Evolutionary conservation across 2,329 filamentous ascomycete species (phyloP).

Genomic region (Amylocarpus encephaloides): DNA sequence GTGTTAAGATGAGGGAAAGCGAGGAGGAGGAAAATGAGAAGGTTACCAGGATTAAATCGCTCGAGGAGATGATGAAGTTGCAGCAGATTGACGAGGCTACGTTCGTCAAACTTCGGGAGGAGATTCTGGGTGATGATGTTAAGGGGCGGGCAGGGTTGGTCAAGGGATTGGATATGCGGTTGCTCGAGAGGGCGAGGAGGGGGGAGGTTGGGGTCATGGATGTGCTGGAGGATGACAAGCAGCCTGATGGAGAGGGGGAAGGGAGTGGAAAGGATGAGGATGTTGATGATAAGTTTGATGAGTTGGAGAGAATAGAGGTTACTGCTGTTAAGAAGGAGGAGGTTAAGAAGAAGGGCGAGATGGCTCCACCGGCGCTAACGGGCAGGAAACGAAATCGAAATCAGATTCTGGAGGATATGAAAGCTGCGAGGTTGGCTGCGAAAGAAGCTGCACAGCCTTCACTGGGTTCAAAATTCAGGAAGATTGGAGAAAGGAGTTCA

Average conservation of each 20-base stretch:
- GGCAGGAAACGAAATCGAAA: slow-evolving; percentile 59
- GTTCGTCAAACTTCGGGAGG: slow-evolving; percentile 66
- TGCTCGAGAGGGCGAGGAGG: slow-evolving; percentile 61
- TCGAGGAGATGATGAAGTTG: slow-evolving; percentile 76
- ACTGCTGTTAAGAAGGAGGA: slow-evolving; percentile 45
- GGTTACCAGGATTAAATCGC: slow-evolving; percentile 62
- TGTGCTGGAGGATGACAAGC: slow-evolving; percentile 29
- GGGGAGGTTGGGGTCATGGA: slow-evolving; percentile 56
- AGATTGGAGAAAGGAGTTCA: slow-evolving; percentile 50
- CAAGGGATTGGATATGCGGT: slow-evolving; percentile 82
- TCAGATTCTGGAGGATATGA: slow-evolving; percentile 62
- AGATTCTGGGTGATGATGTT: slow-evolving; percentile 74
- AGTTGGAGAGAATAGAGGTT: slow-evolving; percentile 49
- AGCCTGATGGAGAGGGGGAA: slow-evolving; percentile 28
- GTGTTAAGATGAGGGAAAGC: slow-evolving; percentile 58
- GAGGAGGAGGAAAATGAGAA: slow-evolving; percentile 46
- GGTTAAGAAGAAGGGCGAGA: slow-evolving; percentile 49
- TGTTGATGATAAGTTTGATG: slow-evolving; percentile 61
- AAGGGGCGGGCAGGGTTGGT: slow-evolving; percentile 75
- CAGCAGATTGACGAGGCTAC: slow-evolving; percentile 76
- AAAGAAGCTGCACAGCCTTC: slow-evolving; percentile 44
- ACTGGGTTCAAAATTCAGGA: slow-evolving; percentile 57
- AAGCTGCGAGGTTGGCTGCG: slow-evolving; percentile 54
- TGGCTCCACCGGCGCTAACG: slow-evolving; percentile 47
- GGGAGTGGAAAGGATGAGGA: slow-evolving; percentile 33